phyloP scores from a whole-genome alignment of 176 grass and related monocot species.

The Rhynchospora tenuis region DNA sequence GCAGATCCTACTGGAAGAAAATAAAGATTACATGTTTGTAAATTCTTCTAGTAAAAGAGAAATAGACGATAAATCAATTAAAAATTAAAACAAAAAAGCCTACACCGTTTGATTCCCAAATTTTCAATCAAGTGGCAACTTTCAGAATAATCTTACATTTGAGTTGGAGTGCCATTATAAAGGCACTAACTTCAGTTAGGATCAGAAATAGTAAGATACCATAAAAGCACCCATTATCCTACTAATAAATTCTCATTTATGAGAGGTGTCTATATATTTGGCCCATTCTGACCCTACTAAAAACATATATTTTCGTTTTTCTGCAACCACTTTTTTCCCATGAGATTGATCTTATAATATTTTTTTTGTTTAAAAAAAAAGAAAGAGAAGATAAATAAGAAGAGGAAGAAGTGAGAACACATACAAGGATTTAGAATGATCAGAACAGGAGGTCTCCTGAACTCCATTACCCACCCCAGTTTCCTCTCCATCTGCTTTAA shows the following conservation, averaged over 20 bases:
- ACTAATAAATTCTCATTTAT: background rate
- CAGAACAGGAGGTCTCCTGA: conserved; percentile 14
- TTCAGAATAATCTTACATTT: background rate
- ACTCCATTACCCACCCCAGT: conserved; percentile 4
- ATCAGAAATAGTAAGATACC: background rate
- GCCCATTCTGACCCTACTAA: background rate
- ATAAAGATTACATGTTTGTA: conserved; percentile 15
- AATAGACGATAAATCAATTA: conserved; percentile 5
- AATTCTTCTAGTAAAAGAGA: background rate
- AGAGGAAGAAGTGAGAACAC: background rate
- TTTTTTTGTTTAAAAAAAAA: too few relatives aligned
- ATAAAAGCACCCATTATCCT: background rate
- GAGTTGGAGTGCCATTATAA: background rate
- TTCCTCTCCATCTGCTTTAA: conserved; percentile 17
- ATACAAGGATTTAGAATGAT: conserved; percentile 14
- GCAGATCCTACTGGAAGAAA: conserved; percentile 40
- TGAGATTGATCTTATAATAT: background rate
- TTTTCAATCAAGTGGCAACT: background rate
- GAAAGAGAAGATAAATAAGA: too few relatives aligned
- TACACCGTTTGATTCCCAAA: too few relatives aligned
- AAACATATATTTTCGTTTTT: background rate
- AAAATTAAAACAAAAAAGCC: background rate
- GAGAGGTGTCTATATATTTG: background rate
- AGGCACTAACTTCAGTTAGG: background rate
- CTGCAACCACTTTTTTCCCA: background rate